These are phyloP conservation scores for Nannochloropsis oceanica DNA, from an alignment of 108 stramenopile species.

Conservation along the genomic window DNA sequence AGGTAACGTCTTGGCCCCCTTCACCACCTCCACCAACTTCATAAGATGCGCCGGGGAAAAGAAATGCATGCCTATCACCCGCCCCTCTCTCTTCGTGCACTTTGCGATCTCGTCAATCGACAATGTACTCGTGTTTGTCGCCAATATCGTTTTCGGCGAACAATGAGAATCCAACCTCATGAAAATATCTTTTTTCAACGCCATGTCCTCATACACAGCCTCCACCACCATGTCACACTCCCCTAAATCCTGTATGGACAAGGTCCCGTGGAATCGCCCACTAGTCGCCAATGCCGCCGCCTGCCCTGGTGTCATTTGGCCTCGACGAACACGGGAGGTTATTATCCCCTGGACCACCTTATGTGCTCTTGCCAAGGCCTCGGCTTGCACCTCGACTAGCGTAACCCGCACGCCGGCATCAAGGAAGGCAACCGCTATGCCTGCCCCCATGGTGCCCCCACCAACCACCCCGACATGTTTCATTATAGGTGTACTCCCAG, in stretches of 20 bases:
- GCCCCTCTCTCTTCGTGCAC: slow-evolving; percentile 11
- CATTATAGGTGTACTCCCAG: background rate
- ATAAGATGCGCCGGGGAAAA: slow-evolving; percentile 85
- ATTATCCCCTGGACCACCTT: background rate
- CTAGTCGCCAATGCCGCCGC: background rate
- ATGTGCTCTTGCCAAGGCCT: background rate
- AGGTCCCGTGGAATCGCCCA: background rate
- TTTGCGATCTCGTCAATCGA: slow-evolving; percentile 74
- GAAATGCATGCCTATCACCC: slow-evolving; percentile 86
- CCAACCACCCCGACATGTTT: slow-evolving; percentile 50
- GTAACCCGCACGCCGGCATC: slow-evolving; percentile 65
- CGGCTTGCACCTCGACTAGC: slow-evolving; percentile 54
- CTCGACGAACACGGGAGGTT: background rate
- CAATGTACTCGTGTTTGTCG: slow-evolving; percentile 74
- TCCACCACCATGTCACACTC: slow-evolving; percentile 65
- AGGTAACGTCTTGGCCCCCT: slow-evolving; percentile 45
- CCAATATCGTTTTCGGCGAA: slow-evolving; percentile 38
- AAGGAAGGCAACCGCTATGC: slow-evolving; percentile 80
- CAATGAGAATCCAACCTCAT: slow-evolving; percentile 52
- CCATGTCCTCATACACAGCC: slow-evolving; percentile 88
- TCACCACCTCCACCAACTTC: slow-evolving; percentile 80
- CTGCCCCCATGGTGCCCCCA: slow-evolving; percentile 90
- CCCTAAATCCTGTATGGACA: slow-evolving; percentile 26
- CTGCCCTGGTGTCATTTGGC: background rate
- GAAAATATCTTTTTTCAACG: slow-evolving; percentile 76